Evolutionary conservation across 805 yeast species (phyloP).

Genomic region (Candida incommunis): DNA sequence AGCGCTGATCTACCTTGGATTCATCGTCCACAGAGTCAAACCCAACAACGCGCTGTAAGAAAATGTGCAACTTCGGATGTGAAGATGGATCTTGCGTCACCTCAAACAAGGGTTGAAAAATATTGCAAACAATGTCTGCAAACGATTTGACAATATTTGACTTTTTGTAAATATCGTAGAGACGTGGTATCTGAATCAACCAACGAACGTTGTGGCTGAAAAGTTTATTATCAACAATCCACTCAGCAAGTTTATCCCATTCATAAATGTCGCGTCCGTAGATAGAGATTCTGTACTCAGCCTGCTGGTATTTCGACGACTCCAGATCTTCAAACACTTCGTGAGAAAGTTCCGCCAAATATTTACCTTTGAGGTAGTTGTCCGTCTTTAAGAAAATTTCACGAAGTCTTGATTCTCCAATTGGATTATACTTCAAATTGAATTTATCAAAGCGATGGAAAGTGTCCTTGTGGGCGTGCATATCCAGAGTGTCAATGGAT

Average conservation of each 20-base stretch:
- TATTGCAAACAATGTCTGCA: conserved; percentile 61
- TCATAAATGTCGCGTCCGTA: conserved; percentile 84
- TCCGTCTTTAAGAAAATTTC: conserved; percentile 94
- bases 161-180: conserved; percentile 78
- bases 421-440: conserved; percentile 92
- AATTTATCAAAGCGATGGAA: conserved; percentile 97
- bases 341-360: conserved; percentile 83
- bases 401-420: conserved; percentile 94
- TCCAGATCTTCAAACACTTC: conserved; percentile 93
- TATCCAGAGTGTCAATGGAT: conserved; percentile 91
- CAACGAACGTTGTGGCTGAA: conserved; percentile 92
- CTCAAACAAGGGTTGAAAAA: conserved; percentile 82
- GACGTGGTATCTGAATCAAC: conserved; percentile 89
- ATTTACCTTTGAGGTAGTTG: conserved; percentile 76
- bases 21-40: conserved; percentile 98
- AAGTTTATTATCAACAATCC: conserved; percentile 90
- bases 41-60: conserved; percentile 88
- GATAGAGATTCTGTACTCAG: conserved; percentile 87
- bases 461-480: conserved; percentile 98
- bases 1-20: conserved; percentile 74
- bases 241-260: conserved; percentile 90
- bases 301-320: conserved; percentile 92
- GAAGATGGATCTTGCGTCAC: conserved; percentile 72
- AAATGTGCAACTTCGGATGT: conserved; percentile 83
- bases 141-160: conserved; percentile 56